These are phyloP conservation scores for Penicillium antarcticum DNA, from an alignment of 495 filamentous ascomycete species.

Conservation along the genomic window DNA sequence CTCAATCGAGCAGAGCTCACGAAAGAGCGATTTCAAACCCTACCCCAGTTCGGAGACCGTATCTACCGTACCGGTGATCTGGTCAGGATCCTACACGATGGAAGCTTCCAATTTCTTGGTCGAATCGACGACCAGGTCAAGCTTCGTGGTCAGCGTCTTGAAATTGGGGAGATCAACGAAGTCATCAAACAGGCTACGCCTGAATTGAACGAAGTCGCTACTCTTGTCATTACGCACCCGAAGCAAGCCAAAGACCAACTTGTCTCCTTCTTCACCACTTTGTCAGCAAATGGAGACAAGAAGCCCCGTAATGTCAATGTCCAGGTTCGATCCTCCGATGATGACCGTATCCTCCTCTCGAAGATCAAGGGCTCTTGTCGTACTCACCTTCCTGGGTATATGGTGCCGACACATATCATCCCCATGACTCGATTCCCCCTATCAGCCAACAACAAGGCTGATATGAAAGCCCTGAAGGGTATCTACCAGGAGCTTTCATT, in stretches of 20 bases:
- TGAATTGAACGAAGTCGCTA: slow-evolving; percentile 34
- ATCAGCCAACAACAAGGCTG: slow-evolving; percentile 45
- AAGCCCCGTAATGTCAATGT: slow-evolving; percentile 11
- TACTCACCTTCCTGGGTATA: slow-evolving; percentile 48
- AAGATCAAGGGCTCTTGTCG: slow-evolving; percentile 33
- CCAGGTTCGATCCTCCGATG: slow-evolving; percentile 12
- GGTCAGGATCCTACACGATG: slow-evolving; percentile 45
- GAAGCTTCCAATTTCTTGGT: slow-evolving; percentile 61
- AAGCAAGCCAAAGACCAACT: slow-evolving; percentile 41
- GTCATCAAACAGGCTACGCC: slow-evolving; percentile 40
- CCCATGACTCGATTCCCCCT: slow-evolving; percentile 41
- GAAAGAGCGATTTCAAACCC: slow-evolving; percentile 34
- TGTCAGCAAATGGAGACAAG: slow-evolving; percentile 3
- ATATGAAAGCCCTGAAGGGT: slow-evolving; percentile 41
- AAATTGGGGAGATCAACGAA: slow-evolving; percentile 71
- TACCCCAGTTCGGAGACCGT: slow-evolving; percentile 32
- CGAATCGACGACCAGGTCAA: slow-evolving; percentile 78
- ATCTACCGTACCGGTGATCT: slow-evolving; percentile 50
- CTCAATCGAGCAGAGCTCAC: slow-evolving; percentile 65
- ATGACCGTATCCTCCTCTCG: slow-evolving; percentile 11
- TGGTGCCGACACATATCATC: slow-evolving; percentile 52
- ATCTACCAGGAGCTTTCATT: slow-evolving; percentile 56
- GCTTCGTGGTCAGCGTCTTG: slow-evolving; percentile 71
- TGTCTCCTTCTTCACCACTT: slow-evolving; percentile 33
- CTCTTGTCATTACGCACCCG: slow-evolving; percentile 42